Conservation (phyloP, 768 basidiomycete genomes). For the Dacryopinax primogenitus region DNA sequence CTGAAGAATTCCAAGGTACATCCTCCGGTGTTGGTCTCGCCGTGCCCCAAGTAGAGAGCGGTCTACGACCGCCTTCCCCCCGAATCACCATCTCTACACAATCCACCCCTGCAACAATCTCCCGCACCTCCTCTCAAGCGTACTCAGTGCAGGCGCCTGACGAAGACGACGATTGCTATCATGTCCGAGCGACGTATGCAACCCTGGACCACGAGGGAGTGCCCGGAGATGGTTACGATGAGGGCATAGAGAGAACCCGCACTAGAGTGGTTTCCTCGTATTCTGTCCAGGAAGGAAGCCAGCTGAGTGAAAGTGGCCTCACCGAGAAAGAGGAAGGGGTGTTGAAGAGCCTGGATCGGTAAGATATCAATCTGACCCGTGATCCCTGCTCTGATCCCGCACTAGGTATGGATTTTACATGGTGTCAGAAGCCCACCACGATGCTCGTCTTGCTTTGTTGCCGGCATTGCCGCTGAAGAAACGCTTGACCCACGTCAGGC, state of each 20-base stretch:
- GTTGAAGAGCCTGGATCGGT: constrained; percentile 77
- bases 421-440: constrained; percentile 48
- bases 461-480: constrained; percentile 49
- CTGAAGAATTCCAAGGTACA: neutral
- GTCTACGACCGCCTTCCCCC: neutral
- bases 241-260: constrained; percentile 86
- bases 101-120: neutral
- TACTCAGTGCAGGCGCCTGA: constrained; percentile 22
- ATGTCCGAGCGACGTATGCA: constrained; percentile 78
- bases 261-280: constrained; percentile 38
- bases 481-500: constrained; percentile 35
- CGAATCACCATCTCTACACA: neutral
- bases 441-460: constrained; percentile 60
- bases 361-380: constrained; percentile 25
- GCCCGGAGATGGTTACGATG: constrained; percentile 85
- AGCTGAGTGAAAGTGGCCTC: constrained; percentile 43
- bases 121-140: neutral
- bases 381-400: neutral
- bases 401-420: constrained; percentile 84
- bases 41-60: neutral
- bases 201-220: constrained; percentile 83
- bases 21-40: neutral
- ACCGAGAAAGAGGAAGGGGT: constrained; percentile 59
- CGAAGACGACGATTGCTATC: constrained; percentile 70
- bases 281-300: constrained; percentile 31